Evolutionary conservation across 225 moss, liverwort and hornwort genomes (phyloP), one percentile per base, ranked within the genome.

Genomic region (Takakia lepidozioides): DNA sequence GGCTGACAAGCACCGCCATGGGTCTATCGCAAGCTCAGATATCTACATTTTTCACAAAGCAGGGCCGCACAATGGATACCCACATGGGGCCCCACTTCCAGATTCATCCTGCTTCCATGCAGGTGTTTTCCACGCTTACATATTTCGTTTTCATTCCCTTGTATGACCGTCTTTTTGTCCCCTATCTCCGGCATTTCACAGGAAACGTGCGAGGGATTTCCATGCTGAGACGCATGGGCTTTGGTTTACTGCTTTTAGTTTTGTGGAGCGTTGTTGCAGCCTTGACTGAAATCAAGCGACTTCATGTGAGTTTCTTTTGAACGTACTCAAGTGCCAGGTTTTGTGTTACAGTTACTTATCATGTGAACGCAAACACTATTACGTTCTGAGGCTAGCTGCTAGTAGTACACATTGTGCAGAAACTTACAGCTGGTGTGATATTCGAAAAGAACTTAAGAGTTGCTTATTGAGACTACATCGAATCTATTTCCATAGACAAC

Each of bases 141-240:
- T 3, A 51, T 9, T 41, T 69, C 30, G 22, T 62, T 29, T 39
- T 56, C 9, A 39, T 55, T 1, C 56, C 56, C 2, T 1, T 62
- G 25, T 69, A 62, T 16, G 56, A 62, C 16, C 29, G 19, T 0
- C 13, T 26, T 5, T 44, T 69, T 16, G 50, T 62, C 25, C 64
- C 43, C 18, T 1, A 48, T 1, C 35, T 52, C 20, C 52, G 61
- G 16, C 49, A 26, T 37, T n/a, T 72, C n/a, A 79, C 78, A 7
- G 59, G 69, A 1, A 25, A 69, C 16, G 62, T 57, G 2, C 62
- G 58, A 29, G 78, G 78, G 8, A 46, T 79, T 3, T 44, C 78
- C 11, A 50, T 58, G 8, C 69, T 79, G 14, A 66, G 66, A 45
- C 65, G 78, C 8, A 79, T 79, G 32, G 78, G 78, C 16, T 51